A percentile compares a stretch with the other conserved stretches of the same genome.
These are phyloP conservation scores for Mayamaea pseudoterrestris DNA, from an alignment of 108 stramenopile species.

Conservation along the genomic window DNA sequence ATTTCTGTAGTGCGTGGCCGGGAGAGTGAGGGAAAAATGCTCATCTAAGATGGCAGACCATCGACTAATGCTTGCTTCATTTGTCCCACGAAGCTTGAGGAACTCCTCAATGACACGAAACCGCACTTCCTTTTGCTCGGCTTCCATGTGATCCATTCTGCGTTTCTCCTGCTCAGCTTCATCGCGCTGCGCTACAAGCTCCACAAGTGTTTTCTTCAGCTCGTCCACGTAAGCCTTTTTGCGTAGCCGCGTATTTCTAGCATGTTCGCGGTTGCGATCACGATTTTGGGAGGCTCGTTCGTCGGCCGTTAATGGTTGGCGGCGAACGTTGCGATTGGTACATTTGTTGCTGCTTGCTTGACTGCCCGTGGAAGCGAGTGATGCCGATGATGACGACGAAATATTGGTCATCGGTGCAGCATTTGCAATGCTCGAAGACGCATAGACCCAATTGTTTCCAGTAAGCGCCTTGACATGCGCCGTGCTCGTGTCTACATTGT, in stretches of 20 bases:
- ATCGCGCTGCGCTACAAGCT: constrained; percentile 73
- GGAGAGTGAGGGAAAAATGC: no score
- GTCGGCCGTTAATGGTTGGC: constrained; percentile 48
- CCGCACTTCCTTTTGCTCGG: constrained; percentile 66
- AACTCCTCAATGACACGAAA: constrained; percentile 65
- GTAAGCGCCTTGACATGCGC: constrained; percentile 79
- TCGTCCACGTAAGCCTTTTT: constrained; percentile 90
- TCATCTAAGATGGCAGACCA: constrained; percentile 82
- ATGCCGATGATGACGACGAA: no score
- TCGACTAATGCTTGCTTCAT: constrained; percentile 59
- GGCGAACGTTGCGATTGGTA: constrained; percentile 45
- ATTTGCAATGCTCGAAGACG: no score
- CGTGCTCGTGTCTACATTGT: constrained; percentile 56
- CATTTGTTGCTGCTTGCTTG: constrained; percentile 20
- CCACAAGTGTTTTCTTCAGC: constrained; percentile 84
- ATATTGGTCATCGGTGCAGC: no score
- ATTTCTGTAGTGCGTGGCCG: no score
- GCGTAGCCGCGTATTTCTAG: constrained; percentile 79
- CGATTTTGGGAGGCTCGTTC: constrained; percentile 54
- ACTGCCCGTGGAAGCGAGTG: constrained; percentile 32
- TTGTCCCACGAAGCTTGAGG: constrained; percentile 57
- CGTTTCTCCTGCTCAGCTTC: constrained; percentile 44
- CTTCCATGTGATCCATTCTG: constrained; percentile 57
- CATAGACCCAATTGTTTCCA: constrained; percentile 74
- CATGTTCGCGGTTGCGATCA: constrained; percentile 88